A percentile compares a stretch with the other conserved stretches of the same genome.
Evolutionary conservation across 371 early-diverging fungal genomes (phyloP).

Genomic region (Haplosporangium sp.): DNA sequence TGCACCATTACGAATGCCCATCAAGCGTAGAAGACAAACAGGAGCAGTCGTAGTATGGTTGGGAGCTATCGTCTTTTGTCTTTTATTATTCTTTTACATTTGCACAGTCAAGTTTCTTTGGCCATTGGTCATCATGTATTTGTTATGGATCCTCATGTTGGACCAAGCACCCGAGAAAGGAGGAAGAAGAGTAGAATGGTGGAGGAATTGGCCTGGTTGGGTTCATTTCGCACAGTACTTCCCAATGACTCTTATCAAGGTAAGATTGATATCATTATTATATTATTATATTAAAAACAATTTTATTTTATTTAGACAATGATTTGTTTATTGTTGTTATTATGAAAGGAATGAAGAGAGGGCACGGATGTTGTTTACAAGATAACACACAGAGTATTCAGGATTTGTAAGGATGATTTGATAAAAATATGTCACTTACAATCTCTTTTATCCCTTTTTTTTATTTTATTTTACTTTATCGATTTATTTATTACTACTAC

Average conservation of each 20-base stretch:
- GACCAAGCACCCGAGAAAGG: slow-evolving; percentile 77
- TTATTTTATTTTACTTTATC: neutral
- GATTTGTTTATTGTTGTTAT: no score
- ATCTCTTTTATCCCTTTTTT: neutral
- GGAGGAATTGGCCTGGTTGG: slow-evolving; percentile 70
- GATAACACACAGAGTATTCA: no score
- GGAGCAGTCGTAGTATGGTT: slow-evolving; percentile 73
- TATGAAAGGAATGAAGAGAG: neutral
- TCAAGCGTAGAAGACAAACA: slow-evolving; percentile 81
- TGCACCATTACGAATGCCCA: slow-evolving; percentile 79
- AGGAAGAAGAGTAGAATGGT: slow-evolving; percentile 73
- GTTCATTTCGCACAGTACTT: slow-evolving; percentile 83
- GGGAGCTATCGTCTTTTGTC: slow-evolving; percentile 65
- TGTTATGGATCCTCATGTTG: slow-evolving; percentile 67
- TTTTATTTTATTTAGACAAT: no score
- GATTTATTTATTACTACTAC: no score
- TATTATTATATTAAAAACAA: no score
- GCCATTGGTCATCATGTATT: slow-evolving; percentile 75
- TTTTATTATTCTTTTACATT: slow-evolving; percentile 60
- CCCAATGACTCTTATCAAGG: slow-evolving; percentile 80
- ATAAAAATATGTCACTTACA: neutral
- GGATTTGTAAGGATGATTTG: no score
- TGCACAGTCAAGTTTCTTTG: slow-evolving; percentile 64
- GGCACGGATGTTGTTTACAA: neutral
- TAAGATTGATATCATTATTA: slow-evolving; percentile 31